These are phyloP conservation scores for Claviceps purpurea DNA, from an alignment of 2,329 filamentous ascomycete genomes.

Conservation along the genomic window DNA sequence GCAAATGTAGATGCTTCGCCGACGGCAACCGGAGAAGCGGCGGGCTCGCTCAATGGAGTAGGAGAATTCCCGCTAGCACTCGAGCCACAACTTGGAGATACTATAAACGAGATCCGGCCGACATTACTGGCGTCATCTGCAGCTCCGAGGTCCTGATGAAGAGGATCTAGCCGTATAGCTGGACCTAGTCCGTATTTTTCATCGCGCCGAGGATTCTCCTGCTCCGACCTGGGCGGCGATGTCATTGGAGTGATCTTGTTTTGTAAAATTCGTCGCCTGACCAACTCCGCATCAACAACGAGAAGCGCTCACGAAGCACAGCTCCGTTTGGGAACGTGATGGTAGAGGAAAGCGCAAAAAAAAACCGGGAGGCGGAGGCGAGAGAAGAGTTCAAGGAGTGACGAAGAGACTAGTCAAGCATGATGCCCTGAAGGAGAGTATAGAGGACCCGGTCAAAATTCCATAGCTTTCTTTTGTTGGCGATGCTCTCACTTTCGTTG, in stretches of 20 bases:
- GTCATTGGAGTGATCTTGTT: neutral
- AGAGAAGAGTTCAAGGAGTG: neutral
- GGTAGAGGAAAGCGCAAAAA: neutral
- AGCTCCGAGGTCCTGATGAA: neutral
- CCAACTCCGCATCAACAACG: neutral
- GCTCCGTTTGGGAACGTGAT: neutral
- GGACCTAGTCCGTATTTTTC: neutral
- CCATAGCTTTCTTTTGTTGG: neutral
- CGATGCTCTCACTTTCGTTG: neutral
- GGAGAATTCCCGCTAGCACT: neutral
- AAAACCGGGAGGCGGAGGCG: neutral
- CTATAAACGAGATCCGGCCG: neutral
- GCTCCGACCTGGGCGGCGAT: slow-evolving; percentile 3
- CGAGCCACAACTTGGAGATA: neutral
- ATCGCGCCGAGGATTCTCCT: slow-evolving; percentile 2
- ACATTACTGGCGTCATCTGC: neutral
- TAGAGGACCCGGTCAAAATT: neutral
- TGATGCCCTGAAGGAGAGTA: neutral
- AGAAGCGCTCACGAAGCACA: neutral
- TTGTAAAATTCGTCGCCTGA: neutral
- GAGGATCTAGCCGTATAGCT: neutral
- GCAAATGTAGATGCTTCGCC: neutral
- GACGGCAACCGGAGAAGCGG: neutral
- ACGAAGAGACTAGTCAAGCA: neutral
- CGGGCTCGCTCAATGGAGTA: neutral